Base-by-base conservation (phyloP, 768 basidiomycete genomes). In the Calocybe gangraenosa region DNA sequence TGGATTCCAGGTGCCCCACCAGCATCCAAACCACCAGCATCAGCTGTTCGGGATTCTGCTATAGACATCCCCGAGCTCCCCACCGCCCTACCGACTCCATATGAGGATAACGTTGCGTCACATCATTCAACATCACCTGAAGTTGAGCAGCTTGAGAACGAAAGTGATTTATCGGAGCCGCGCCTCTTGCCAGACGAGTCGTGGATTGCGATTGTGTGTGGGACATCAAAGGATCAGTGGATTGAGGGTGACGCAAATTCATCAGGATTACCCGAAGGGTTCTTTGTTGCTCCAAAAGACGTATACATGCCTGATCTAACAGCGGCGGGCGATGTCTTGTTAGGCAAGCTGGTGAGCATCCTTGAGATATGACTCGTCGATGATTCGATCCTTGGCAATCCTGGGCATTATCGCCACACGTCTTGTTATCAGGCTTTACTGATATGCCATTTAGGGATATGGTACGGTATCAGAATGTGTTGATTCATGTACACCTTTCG, bases 241-340 rank as follows among this genome's bases (percentile, higher is more conserved):
- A 66, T 64, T 23, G 58, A 54, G 42, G 60, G 58, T 22, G 65
- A 61, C 40, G 63, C 59, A 14, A 56, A 56, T 11, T 60, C 62
- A 19, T 51, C 59, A 8, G 68, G 65, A 41, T 59, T 89, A 11
- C 87, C 87, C 0, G 77, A 81, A 9, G 71, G 74, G 14, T 88
- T 91, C 64, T 91, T 76, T 53, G 78, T 88, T 32, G 87, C 86
- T 2, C 87, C 86, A 25, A 73, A 70, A 59, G 79, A 87, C 54
- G 79, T 89, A 30, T 88, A 89, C 61, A 88, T 91, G 81, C 88
- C 88, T 14, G 85, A 91, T 61, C 60, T 91, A 50, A 87, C 79
- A 20, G 84, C 84, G 1, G 71, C 79, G 7, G 81, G 75, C 3
- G 86, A 91, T 55, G 85, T 86, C 15, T 67, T 90, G 11, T 70